Evolutionary conservation across 805 yeast genomes (phyloP).

Genomic region (Teunomyces gatunensis): DNA sequence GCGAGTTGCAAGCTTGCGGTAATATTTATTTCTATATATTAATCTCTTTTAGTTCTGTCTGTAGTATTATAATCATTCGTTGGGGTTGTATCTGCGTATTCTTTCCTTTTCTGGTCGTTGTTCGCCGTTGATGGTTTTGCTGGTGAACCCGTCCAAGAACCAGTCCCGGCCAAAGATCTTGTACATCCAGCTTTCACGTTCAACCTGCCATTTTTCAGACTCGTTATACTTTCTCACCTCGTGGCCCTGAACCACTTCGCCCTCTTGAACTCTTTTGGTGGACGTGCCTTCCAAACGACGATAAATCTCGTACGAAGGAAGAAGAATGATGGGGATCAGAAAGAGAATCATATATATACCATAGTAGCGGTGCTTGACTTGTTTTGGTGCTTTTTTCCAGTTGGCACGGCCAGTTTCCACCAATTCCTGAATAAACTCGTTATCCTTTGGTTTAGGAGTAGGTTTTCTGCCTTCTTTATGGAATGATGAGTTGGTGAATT

Average conservation of each 20-base stretch:
- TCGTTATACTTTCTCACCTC: slow-evolving; percentile 36
- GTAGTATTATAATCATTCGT: neutral
- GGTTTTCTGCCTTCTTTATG: slow-evolving; percentile 24
- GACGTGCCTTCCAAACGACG: slow-evolving; percentile 39
- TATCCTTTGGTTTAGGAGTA: slow-evolving; percentile 14
- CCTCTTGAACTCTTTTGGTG: slow-evolving; percentile 39
- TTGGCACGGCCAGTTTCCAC: slow-evolving; percentile 40
- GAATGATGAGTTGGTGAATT: slow-evolving; percentile 29
- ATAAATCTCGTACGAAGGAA: slow-evolving; percentile 34
- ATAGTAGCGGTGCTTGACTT: slow-evolving; percentile 32
- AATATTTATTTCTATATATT: neutral
- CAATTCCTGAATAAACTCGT: slow-evolving; percentile 35
- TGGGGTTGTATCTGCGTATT: neutral
- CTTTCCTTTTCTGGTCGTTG: slow-evolving; percentile 1
- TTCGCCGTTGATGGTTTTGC: slow-evolving; percentile 31
- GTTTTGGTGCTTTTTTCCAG: slow-evolving; percentile 44
- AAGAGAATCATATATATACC: slow-evolving; percentile 38
- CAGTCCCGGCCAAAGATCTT: slow-evolving; percentile 40
- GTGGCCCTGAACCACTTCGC: slow-evolving; percentile 34
- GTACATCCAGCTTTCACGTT: slow-evolving; percentile 35
- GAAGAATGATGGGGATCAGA: slow-evolving; percentile 35
- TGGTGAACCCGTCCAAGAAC: slow-evolving; percentile 43
- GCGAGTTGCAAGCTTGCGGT: neutral
- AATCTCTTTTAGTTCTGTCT: neutral
- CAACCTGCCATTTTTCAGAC: slow-evolving; percentile 39